These are phyloP conservation scores for Apiospora arundinis DNA, from an alignment of 2,329 filamentous ascomycete species.

Conservation along the genomic window DNA sequence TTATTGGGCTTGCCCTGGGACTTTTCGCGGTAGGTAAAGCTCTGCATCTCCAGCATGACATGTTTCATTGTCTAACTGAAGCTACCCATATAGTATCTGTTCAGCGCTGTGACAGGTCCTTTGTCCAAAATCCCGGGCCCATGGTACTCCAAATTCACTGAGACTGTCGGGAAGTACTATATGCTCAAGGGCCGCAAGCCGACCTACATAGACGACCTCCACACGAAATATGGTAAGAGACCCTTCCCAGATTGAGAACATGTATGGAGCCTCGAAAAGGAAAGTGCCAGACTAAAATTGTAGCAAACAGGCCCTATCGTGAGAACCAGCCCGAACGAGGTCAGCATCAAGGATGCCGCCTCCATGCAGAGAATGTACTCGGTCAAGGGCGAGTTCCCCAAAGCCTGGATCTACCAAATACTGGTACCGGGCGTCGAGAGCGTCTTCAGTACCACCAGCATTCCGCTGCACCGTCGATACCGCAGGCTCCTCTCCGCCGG, in stretches of 20 bases:
- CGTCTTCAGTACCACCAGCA: conserved; percentile 49
- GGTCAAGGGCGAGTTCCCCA: conserved; percentile 38
- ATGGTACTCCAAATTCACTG: conserved; percentile 24
- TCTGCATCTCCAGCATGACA: background rate
- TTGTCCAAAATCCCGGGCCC: conserved; percentile 24
- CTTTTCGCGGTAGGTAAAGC: background rate
- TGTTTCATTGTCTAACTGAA: background rate
- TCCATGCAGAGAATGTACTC: conserved; percentile 36
- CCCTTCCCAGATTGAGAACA: background rate
- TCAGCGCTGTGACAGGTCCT: background rate
- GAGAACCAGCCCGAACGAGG: conserved; percentile 33
- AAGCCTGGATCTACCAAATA: conserved; percentile 26
- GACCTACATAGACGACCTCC: conserved; percentile 18
- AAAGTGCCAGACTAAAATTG: background rate
- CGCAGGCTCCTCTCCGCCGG: conserved; percentile 50
- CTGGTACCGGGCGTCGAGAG: conserved; percentile 37
- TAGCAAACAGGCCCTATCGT: conserved; percentile 26
- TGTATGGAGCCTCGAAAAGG: background rate
- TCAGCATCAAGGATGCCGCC: conserved; percentile 35
- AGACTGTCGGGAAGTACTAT: conserved; percentile 2
- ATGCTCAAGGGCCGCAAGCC: conserved; percentile 21
- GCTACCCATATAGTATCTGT: background rate
- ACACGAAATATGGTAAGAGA: conserved; percentile 23
- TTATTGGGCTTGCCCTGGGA: background rate
- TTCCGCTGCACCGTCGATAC: conserved; percentile 45